Evolutionary conservation across 2,329 filamentous ascomycete genomes (phyloP).

Genomic region (Cytospora piceae): DNA sequence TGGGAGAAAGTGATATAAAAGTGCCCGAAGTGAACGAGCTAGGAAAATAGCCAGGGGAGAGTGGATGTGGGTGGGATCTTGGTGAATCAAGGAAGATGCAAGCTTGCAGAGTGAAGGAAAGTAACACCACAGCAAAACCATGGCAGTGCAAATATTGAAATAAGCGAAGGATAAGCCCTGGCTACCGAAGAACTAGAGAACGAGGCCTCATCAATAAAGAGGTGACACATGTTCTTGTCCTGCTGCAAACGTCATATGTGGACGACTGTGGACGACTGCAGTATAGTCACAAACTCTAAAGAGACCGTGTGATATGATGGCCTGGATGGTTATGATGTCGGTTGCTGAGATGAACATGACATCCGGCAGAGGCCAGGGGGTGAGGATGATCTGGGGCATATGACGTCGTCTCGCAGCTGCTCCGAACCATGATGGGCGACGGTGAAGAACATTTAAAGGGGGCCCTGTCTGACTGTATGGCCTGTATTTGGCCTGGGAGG

Average conservation of each 20-base stretch:
- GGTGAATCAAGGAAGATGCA: neutral
- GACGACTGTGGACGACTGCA: constrained; percentile 5
- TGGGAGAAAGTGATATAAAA: neutral
- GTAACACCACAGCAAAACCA: neutral
- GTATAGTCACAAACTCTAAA: constrained; percentile 4
- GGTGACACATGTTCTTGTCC: constrained; percentile 30
- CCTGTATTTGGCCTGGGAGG: neutral
- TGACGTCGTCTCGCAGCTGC: constrained; percentile 29
- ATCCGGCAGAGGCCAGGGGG: constrained; percentile 22
- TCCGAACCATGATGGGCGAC: constrained; percentile 7
- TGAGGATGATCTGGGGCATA: constrained; percentile 24
- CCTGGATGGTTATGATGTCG: constrained; percentile 1
- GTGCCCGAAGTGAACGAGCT: neutral
- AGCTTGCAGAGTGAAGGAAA: neutral
- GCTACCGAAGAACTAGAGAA: neutral
- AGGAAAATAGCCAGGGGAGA: neutral
- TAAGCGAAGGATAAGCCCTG: neutral
- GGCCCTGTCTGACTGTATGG: neutral
- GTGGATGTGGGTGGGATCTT: neutral
- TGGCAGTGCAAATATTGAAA: constrained; percentile 6
- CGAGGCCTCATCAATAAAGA: constrained; percentile 21
- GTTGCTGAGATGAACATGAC: constrained; percentile 11
- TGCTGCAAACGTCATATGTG: constrained; percentile 30
- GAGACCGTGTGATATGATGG: constrained; percentile 12
- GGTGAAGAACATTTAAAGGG: neutral